These are phyloP conservation scores for Fabrea salina DNA, from an alignment of 169 alveolate species.

Conservation along the genomic window DNA sequence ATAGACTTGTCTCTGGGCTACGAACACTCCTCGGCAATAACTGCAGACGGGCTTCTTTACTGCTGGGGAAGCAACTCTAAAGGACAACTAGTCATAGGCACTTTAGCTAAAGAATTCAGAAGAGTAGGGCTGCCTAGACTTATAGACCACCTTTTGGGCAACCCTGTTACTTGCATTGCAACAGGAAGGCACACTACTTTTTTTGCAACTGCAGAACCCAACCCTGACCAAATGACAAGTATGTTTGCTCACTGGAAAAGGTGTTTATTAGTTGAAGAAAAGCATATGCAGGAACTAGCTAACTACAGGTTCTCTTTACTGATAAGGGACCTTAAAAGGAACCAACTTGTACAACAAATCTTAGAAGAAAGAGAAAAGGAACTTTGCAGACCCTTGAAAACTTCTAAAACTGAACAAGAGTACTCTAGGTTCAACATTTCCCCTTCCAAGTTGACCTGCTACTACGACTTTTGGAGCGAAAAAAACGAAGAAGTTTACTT, in stretches of 20 bases:
- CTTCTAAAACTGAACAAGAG: not conserved
- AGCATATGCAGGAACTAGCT: constrained; percentile 34
- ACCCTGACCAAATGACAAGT: constrained; percentile 5
- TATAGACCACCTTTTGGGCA: constrained; percentile 20
- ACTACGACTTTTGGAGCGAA: constrained; percentile 26
- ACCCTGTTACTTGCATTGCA: constrained; percentile 4
- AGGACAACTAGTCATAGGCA: constrained; percentile 32
- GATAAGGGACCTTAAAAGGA: constrained; percentile 14
- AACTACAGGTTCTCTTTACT: constrained; percentile 31
- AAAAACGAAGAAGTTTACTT: not conserved
- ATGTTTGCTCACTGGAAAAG: constrained; percentile 21
- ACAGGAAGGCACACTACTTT: constrained; percentile 11
- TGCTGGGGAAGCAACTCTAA: constrained; percentile 32
- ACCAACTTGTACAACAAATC: constrained; percentile 24
- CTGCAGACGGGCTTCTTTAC: constrained; percentile 32
- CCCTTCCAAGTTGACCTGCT: not conserved
- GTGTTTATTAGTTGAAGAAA: constrained; percentile 7
- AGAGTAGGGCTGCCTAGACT: constrained; percentile 35
- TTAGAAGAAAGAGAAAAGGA: constrained; percentile 16
- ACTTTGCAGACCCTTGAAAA: not conserved
- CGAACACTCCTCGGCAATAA: constrained; percentile 23
- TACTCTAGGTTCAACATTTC: not conserved
- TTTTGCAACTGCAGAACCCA: constrained; percentile 19
- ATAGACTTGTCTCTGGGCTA: constrained; percentile 13
- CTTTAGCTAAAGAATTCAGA: constrained; percentile 18